These are phyloP conservation scores for Leishmania turanica DNA, from an alignment of 208 protist genomes.

Conservation along the genomic window DNA sequence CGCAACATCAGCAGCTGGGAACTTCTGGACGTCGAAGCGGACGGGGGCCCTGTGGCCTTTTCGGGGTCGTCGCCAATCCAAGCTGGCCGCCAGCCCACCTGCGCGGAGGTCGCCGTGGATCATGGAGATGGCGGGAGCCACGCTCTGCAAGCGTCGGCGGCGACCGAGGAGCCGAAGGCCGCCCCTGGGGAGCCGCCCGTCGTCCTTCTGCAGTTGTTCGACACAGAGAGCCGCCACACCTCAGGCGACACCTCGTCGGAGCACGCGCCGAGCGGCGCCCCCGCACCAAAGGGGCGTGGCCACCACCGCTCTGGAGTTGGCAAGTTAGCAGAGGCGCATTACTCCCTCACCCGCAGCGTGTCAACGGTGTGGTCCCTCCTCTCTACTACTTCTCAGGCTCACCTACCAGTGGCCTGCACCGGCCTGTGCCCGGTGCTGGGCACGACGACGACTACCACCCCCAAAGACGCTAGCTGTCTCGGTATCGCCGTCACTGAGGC, in stretches of 20 bases:
- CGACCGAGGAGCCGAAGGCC: neutral
- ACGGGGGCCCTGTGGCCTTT: neutral
- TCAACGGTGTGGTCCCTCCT: slow-evolving; percentile 25
- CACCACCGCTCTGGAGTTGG: neutral
- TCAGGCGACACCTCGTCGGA: neutral
- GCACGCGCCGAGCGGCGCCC: neutral
- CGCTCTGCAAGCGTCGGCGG: neutral
- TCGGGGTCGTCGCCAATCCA: neutral
- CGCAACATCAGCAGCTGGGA: slow-evolving; percentile 32
- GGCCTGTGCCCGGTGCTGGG: neutral
- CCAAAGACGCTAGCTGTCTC: neutral
- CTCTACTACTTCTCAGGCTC: slow-evolving; percentile 15
- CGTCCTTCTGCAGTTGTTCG: neutral
- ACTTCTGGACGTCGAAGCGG: slow-evolving; percentile 14
- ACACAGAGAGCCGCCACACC: neutral
- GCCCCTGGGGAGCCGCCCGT: neutral
- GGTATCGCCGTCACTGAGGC: neutral
- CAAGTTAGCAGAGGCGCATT: neutral
- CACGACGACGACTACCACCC: neutral
- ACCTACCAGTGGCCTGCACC: neutral
- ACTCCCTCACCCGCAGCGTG: neutral
- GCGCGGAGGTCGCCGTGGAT: neutral
- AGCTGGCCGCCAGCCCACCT: neutral
- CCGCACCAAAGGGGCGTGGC: neutral
- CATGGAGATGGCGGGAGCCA: neutral